Conservation (phyloP, 306 rosid species). For the Trichosanthes cucumerina region DNA sequence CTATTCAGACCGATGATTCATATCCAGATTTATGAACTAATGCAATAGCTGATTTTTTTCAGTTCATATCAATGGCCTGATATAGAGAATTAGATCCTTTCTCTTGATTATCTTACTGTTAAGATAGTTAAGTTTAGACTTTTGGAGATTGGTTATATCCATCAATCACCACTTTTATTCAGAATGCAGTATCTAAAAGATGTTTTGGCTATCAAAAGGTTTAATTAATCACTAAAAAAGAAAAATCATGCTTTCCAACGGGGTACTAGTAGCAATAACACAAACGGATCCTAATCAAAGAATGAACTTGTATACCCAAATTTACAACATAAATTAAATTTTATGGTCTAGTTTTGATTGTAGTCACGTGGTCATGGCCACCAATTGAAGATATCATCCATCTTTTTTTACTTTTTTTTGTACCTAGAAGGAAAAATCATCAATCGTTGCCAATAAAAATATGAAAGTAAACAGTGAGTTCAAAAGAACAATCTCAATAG, state of each 20-base stretch:
- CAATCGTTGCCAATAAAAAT: background rate
- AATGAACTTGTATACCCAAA: background rate
- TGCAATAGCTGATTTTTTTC: background rate
- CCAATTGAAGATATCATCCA: background rate
- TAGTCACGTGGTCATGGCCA: background rate
- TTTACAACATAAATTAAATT: background rate
- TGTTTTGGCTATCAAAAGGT: background rate
- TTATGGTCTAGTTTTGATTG: background rate
- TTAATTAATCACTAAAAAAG: background rate
- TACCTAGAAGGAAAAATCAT: background rate
- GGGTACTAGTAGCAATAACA: background rate
- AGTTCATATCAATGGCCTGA: background rate
- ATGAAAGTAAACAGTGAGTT: background rate
- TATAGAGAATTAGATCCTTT: background rate
- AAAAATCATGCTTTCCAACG: background rate
- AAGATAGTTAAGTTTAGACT: background rate
- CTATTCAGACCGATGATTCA: background rate
- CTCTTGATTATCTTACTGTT: background rate
- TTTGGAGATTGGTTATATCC: background rate
- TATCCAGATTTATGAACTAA: background rate
- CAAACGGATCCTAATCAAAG: background rate
- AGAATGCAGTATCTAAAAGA: background rate
- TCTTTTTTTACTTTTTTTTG: background rate
- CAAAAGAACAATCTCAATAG: background rate
- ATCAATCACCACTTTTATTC: background rate